Evolutionary conservation across 331 rosid genomes (phyloP).

Genomic region (Prunus yedoensis): DNA sequence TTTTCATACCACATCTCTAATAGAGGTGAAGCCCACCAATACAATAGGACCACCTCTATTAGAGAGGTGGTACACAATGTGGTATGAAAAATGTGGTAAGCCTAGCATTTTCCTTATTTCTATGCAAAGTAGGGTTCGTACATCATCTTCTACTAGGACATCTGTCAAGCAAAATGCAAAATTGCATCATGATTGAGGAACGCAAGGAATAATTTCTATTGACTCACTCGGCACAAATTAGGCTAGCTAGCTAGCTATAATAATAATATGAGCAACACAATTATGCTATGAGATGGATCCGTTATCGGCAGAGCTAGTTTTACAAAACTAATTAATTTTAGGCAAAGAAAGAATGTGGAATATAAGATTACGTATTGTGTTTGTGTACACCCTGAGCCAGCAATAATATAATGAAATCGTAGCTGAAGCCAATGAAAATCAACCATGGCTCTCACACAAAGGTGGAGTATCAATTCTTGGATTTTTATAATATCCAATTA

Average conservation of each 20-base stretch:
- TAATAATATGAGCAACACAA: no score
- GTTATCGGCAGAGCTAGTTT: not conserved
- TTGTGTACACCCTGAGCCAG: no score
- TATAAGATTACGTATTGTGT: not conserved
- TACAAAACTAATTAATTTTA: not conserved
- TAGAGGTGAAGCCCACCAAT: no score
- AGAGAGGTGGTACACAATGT: no score
- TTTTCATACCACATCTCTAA: no score
- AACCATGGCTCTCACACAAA: not conserved
- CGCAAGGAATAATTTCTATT: not conserved
- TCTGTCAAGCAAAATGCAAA: not conserved
- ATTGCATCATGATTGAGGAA: not conserved
- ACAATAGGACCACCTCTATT: no score
- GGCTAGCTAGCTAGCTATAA: no score
- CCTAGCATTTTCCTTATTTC: not conserved
- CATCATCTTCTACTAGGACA: not conserved
- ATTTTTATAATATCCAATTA: no score
- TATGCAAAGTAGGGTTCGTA: not conserved
- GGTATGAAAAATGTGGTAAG: no score
- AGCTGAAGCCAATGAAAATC: not conserved
- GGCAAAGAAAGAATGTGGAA: not conserved
- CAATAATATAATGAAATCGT: no score
- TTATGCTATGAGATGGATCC: no score
- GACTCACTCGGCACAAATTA: no score
- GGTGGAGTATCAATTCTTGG: not conserved